phyloP scores from a whole-genome alignment of 2,329 filamentous ascomycete species.

The Trichoderma polysporum region DNA sequence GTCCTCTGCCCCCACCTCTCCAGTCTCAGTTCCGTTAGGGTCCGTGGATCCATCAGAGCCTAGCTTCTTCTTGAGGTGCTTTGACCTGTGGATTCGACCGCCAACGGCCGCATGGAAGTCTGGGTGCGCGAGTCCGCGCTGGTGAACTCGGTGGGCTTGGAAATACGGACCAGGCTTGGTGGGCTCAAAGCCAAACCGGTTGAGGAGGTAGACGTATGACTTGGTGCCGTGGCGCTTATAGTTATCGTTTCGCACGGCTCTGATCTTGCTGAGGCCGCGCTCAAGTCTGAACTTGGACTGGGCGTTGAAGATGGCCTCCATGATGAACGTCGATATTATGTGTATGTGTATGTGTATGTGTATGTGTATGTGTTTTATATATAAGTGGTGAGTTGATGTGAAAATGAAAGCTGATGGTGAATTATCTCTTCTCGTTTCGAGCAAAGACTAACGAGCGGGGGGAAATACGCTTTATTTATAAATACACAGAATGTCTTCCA shows the following conservation, averaged over 20 bases:
- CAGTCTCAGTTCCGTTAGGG: background rate
- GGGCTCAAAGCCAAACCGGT: slow-evolving; percentile 14
- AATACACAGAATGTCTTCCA: no score
- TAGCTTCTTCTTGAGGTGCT: background rate
- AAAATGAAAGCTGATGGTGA: background rate
- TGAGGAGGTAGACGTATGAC: slow-evolving; percentile 16
- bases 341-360: background rate
- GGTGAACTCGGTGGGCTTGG: background rate
- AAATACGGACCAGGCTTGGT: slow-evolving; percentile 15
- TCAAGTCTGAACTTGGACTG: slow-evolving; percentile 10
- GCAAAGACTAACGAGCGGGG: background rate
- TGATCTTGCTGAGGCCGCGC: slow-evolving; percentile 9
- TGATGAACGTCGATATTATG: background rate
- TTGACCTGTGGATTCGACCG: background rate
- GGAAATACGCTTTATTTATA: background rate
- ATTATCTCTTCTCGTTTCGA: background rate
- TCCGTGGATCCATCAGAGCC: background rate
- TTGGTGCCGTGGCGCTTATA: slow-evolving; percentile 16
- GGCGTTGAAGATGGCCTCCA: slow-evolving; percentile 9
- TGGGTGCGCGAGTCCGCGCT: slow-evolving; percentile 3
- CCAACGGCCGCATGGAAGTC: background rate
- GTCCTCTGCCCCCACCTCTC: slow-evolving; percentile 4
- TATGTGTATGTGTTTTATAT: background rate
- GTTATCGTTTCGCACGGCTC: slow-evolving; percentile 11
- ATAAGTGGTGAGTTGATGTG: background rate